phyloP scores from a whole-genome alignment of 176 grass and related monocot species.

The Lolium multiflorum region DNA sequence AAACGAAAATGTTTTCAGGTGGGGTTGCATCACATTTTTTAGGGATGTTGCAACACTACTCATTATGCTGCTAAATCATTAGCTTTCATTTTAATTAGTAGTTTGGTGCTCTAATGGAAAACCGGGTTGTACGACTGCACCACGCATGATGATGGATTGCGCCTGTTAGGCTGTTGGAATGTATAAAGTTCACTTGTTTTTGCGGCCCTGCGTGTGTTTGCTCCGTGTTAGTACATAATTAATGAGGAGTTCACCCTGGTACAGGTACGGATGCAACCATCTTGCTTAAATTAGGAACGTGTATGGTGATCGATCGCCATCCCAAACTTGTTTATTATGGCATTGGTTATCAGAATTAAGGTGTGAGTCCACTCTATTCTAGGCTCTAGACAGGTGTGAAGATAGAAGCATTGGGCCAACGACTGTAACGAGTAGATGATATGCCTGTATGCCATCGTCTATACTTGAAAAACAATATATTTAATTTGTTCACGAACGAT shows the following conservation, averaged over 20 bases:
- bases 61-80: not conserved
- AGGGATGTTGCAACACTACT: not conserved
- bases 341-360: constrained; percentile 6
- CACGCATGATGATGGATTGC: constrained; percentile 2
- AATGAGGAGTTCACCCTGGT: not conserved
- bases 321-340: constrained; percentile 1
- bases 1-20: not conserved
- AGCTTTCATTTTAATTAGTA: not conserved
- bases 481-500: too few species aligned
- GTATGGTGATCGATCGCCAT: constrained; percentile 38
- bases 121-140: not conserved
- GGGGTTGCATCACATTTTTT: not conserved
- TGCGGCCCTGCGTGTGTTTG: not conserved
- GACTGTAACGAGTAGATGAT: not conserved
- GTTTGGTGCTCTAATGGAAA: not conserved
- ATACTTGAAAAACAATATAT: not conserved
- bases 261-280: not conserved
- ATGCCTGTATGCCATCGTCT: not conserved
- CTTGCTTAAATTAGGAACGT: constrained; percentile 15
- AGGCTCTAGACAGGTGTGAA: not conserved
- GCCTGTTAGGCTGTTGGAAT: not conserved
- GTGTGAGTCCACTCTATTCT: not conserved
- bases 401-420: not conserved
- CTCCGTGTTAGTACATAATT: not conserved
- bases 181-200: not conserved